Percentiles rank a stretch among this genome's conserved stretches.
Evolutionary conservation across 2,329 filamentous ascomycete species (phyloP).

Genomic region (Nothomitra cinnamomea): DNA sequence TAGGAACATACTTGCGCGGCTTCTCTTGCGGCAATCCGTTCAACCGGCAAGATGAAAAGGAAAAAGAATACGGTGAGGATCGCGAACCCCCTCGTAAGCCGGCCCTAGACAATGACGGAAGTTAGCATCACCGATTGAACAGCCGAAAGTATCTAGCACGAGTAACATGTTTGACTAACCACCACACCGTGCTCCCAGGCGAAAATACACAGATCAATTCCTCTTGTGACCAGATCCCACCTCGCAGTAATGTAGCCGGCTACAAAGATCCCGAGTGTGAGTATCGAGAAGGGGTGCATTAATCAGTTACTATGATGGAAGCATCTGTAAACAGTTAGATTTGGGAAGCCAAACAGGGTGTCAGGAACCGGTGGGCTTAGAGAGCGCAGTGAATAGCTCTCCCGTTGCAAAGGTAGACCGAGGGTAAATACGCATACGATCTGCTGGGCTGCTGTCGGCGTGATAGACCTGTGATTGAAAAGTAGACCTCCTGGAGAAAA

Average conservation of each 20-base stretch:
- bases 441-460: too few relatives aligned
- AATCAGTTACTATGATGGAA: conserved; percentile 18
- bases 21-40: conserved; percentile 66
- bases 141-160: neutral
- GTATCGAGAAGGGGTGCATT: conserved; percentile 96
- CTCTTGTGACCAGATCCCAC: conserved; percentile 92
- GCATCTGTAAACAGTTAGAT: neutral
- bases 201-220: conserved; percentile 94
- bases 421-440: too few relatives aligned
- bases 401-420: too few relatives aligned
- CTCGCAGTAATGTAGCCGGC: conserved; percentile 98
- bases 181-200: conserved; percentile 98
- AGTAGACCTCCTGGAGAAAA: too few relatives aligned
- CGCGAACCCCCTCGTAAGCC: conserved; percentile 71
- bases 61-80: conserved; percentile 74
- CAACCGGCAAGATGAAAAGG: conserved; percentile 66
- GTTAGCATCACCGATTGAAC: conserved; percentile 1
- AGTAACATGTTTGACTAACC: conserved; percentile 34
- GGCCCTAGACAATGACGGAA: conserved; percentile 36
- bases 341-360: neutral
- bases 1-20: conserved; percentile 49
- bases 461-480: too few relatives aligned
- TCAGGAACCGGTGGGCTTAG: neutral
- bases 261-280: conserved; percentile 96
- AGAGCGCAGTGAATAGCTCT: too few relatives aligned